A percentile compares a stretch with the other conserved stretches of the same genome.
Conservation (phyloP, 495 filamentous ascomycete genomes). For the Penicillium antarcticum region DNA sequence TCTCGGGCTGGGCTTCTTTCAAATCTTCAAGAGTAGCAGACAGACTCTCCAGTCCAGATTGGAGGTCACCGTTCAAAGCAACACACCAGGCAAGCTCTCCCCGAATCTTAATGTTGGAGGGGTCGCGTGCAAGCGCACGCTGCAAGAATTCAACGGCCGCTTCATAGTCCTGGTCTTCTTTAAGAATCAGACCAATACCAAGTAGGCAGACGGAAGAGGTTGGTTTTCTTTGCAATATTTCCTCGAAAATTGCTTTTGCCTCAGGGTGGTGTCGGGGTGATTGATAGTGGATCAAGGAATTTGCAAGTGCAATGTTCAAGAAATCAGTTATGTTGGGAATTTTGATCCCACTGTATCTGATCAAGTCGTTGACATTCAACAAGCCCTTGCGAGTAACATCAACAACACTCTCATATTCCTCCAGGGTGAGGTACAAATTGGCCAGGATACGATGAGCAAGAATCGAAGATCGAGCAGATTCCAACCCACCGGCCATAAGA, state of each 20-base stretch:
- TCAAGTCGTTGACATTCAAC: conserved; percentile 55
- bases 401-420: conserved; percentile 83
- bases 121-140: conserved; percentile 67
- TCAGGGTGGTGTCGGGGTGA: conserved; percentile 85
- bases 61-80: conserved; percentile 74
- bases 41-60: conserved; percentile 60
- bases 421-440: conserved; percentile 79
- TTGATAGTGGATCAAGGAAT: conserved; percentile 81
- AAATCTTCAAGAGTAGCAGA: conserved; percentile 63
- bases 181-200: conserved; percentile 84
- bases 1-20: conserved; percentile 48
- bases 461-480: conserved; percentile 64
- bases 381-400: conserved; percentile 72
- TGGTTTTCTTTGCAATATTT: conserved; percentile 67
- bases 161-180: conserved; percentile 84
- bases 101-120: conserved; percentile 67
- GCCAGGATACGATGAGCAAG: conserved; percentile 81
- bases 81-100: conserved; percentile 88
- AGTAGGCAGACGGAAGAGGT: conserved; percentile 77
- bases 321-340: conserved; percentile 68
- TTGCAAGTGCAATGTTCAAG: conserved; percentile 72
- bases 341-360: conserved; percentile 58
- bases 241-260: conserved; percentile 77
- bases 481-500: conserved; percentile 80
- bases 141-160: conserved; percentile 75